These are phyloP conservation scores for Phragmites australis DNA, from an alignment of 176 grass and related monocot species.

Conservation along the genomic window DNA sequence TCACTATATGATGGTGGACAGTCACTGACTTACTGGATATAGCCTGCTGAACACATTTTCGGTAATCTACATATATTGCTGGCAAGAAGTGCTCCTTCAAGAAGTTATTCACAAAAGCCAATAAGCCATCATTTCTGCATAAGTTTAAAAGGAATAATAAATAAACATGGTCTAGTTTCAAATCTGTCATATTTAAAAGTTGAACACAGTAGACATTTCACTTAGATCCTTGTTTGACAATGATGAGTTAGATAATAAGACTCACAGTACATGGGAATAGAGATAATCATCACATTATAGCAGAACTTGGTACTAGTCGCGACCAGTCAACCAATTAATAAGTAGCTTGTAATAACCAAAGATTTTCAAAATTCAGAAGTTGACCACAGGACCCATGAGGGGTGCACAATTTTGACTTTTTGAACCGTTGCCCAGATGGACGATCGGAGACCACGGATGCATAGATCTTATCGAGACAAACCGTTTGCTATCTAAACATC, in stretches of 20 bases:
- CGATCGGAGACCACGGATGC: too few species aligned
- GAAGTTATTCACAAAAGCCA: conserved; percentile 90
- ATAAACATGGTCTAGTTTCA: conserved; percentile 10
- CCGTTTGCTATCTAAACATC: too few species aligned
- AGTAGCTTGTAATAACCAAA: too few species aligned
- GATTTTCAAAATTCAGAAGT: too few species aligned
- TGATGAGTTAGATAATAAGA: neutral
- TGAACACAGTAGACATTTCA: neutral
- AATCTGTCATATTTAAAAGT: neutral
- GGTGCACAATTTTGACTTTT: too few species aligned
- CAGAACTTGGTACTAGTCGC: neutral
- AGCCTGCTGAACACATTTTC: conserved; percentile 98
- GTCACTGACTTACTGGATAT: conserved; percentile 85
- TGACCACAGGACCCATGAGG: too few species aligned
- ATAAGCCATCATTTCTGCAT: conserved; percentile 89
- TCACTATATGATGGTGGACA: conserved; percentile 13
- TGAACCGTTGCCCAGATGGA: too few species aligned
- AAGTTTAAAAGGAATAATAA: conserved; percentile 41
- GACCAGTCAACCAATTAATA: neutral
- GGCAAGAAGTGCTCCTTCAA: conserved; percentile 98
- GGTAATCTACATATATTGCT: conserved; percentile 95
- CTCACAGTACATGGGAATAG: neutral
- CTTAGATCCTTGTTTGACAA: conserved; percentile 1
- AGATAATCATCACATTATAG: neutral
- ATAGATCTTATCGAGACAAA: too few species aligned